phyloP scores from a whole-genome alignment of 139 green algal species.

The Prasinococcaceae sp. region DNA sequence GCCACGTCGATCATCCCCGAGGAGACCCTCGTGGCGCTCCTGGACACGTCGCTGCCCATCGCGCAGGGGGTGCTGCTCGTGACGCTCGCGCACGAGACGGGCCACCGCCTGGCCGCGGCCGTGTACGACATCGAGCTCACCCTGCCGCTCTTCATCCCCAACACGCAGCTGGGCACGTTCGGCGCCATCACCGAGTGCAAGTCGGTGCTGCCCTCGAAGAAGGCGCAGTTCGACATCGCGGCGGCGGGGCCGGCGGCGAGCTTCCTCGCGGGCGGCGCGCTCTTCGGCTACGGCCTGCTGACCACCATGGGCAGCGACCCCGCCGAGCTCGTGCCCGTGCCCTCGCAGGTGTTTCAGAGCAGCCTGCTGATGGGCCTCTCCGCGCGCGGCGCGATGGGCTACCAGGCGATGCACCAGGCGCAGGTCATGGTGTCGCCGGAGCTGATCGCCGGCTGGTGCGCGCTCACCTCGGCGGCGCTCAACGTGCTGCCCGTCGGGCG shows the following conservation, averaged over 20 bases:
- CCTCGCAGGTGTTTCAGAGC: constrained; percentile 4
- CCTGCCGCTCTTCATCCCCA: constrained; percentile 11
- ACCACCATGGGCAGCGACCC: background rate
- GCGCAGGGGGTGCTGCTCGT: background rate
- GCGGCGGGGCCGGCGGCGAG: background rate
- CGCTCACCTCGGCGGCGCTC: too few species aligned
- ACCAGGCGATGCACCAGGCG: too few species aligned
- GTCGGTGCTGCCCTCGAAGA: constrained; percentile 8
- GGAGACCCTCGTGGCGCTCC: background rate
- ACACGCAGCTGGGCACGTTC: constrained; percentile 9
- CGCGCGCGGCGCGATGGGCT: too few species aligned
- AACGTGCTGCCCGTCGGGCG: too few species aligned
- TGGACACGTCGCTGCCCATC: background rate
- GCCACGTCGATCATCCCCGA: too few species aligned
- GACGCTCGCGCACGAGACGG: background rate
- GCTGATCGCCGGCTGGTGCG: too few species aligned
- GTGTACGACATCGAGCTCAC: background rate
- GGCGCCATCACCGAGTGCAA: constrained; percentile 12
- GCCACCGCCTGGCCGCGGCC: background rate
- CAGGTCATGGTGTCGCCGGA: too few species aligned
- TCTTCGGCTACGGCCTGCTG: constrained; percentile 11
- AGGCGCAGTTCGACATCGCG: constrained; percentile 3
- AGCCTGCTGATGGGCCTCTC: constrained; percentile 2
- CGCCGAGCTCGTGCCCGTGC: background rate
- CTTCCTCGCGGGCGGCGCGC: background rate